Evolutionary conservation across 352 stramenopile species (phyloP), one percentile per base, ranked within the genome.

Genomic region (Pythium chondricola): DNA sequence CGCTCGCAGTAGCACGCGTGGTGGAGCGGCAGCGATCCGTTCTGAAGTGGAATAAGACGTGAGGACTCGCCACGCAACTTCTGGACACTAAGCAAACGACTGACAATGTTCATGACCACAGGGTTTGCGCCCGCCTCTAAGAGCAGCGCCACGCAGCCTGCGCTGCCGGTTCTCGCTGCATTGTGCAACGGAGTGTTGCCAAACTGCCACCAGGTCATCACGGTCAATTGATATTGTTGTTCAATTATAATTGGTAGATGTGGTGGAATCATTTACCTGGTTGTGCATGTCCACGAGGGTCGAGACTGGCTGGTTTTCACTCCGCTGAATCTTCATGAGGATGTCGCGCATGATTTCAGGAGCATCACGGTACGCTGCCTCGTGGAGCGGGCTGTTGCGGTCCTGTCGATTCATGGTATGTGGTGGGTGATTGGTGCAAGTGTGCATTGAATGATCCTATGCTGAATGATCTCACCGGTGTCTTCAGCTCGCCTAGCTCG

Each of bases 141-240:
- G 18, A 91, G 62, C 30, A 71, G 50, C 3, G 57, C 46, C 10
- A 88, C 80, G 30, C 74, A 86, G 22, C 33, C 52, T 2, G 53
- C 14, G n/a, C 48, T 78, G 1, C 74, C 80, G 9, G 74, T 74
- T 43, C 73, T 65, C 18, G 80, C 75, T 8, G 80, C 80, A 40
- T 85, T 86, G 37, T 91, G 80, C 20, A 91, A 47, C 13, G 80
- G 80, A 10, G 71, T 82, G 55, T 91, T 91, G 40, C 77, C 80
- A 64, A 89, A 91, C 78, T 90, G 27, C 10, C 25, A 18, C 25
- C 7, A 20, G 0, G 17, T 49, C 17, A 48, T 29, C 1, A 44
- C 24, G 31, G 6, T 48, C 7, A 37, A 13, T 8, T 33, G 8
- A 33, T 33, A 13, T 33, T 33, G 29, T 33, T 33, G 29, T 13